phyloP scores from a whole-genome alignment of 1,139 yeast genomes.

The Arxiozyma telluris region DNA sequence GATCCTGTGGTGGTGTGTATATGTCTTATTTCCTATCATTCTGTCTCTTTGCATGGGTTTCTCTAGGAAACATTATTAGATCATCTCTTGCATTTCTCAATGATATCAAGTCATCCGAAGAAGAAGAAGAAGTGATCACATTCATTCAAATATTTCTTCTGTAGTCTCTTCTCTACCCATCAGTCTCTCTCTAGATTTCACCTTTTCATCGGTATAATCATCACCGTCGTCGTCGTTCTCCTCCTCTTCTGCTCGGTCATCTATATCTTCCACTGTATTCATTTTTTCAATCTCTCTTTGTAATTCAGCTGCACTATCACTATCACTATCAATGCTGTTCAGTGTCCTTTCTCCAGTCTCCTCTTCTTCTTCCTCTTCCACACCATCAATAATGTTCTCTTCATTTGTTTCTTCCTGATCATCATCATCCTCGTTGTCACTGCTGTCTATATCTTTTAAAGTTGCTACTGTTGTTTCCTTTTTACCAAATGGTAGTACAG shows the following conservation, averaged over 20 bases:
- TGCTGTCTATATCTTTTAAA: constrained; percentile 1
- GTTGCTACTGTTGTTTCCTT: neutral
- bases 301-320: constrained; percentile 12
- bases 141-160: neutral
- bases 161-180: neutral
- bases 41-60: too few relatives aligned
- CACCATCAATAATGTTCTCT: constrained; percentile 11
- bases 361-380: constrained; percentile 12
- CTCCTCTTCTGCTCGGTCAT: constrained; percentile 7
- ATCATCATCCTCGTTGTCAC: neutral
- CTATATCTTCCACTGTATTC: constrained; percentile 30
- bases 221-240: constrained; percentile 2
- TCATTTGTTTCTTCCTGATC: constrained; percentile 5
- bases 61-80: too few relatives aligned
- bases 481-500: constrained; percentile 29
- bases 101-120: neutral
- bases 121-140: neutral
- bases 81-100: too few relatives aligned
- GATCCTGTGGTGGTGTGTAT: too few relatives aligned
- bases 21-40: too few relatives aligned
- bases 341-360: neutral
- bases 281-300: constrained; percentile 11
- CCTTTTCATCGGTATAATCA: constrained; percentile 9
- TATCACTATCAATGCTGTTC: constrained; percentile 2
- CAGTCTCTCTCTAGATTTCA: neutral